Percentiles rank a stretch among this genome's conserved stretches.
Evolutionary conservation across 805 yeast genomes (phyloP).

Genomic region (Suhomyces sp.): DNA sequence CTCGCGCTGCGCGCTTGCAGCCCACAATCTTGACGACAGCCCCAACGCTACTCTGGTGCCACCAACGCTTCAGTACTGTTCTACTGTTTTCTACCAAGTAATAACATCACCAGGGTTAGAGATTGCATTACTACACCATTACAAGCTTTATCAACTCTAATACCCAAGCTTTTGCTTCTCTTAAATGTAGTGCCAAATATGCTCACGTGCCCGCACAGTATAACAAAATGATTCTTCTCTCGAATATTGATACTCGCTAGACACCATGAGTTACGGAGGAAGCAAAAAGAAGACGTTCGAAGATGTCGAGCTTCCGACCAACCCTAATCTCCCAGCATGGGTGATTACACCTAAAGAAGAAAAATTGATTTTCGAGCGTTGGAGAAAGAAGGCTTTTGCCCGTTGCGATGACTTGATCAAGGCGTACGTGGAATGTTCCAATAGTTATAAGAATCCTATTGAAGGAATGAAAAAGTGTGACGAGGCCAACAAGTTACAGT

Average conservation of each 20-base stretch:
- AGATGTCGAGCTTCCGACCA: constrained; percentile 36
- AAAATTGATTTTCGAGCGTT: constrained; percentile 63
- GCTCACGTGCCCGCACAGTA: not conserved
- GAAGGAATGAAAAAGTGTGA: constrained; percentile 68
- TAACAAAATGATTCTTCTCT: not conserved
- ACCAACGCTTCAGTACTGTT: not conserved
- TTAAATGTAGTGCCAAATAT: not conserved
- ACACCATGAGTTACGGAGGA: constrained; percentile 22
- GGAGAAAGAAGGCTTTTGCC: constrained; percentile 65
- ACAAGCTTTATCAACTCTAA: not conserved
- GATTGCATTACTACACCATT: not conserved
- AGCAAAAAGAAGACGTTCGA: constrained; percentile 31
- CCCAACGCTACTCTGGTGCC: not conserved
- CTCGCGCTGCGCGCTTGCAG: not conserved
- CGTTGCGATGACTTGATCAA: constrained; percentile 68
- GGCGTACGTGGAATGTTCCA: constrained; percentile 66
- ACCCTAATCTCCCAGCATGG: constrained; percentile 66
- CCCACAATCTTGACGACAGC: not conserved
- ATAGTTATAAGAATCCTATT: constrained; percentile 50
- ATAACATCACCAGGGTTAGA: not conserved
- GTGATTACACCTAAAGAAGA: constrained; percentile 75
- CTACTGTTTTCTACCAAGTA: not conserved
- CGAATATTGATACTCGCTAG: not conserved
- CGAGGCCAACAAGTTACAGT: constrained; percentile 53
- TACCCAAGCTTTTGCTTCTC: not conserved